These are phyloP conservation scores for Sporothrix schenckii DNA, from an alignment of 2,329 filamentous ascomycete species.

Conservation along the genomic window DNA sequence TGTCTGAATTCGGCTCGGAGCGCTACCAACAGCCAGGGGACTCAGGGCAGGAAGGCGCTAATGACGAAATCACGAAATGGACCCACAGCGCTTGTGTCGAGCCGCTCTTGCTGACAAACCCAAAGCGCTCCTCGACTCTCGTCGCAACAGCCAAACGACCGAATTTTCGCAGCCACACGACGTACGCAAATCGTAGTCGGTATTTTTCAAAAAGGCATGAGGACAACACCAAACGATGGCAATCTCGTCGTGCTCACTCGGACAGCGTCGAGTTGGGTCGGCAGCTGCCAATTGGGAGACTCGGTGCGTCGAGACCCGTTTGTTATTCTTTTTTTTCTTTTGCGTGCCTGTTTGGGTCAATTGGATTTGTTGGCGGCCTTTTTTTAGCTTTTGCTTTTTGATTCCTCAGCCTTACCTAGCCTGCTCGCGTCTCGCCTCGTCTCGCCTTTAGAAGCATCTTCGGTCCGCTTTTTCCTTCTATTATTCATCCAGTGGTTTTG, in stretches of 20 bases:
- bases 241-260: too few relatives aligned
- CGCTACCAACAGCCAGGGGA: neutral
- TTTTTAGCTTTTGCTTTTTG: neutral
- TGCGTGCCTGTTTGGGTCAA: neutral
- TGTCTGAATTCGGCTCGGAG: slow-evolving; percentile 1
- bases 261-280: too few relatives aligned
- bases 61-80: neutral
- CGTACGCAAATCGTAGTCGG: too few relatives aligned
- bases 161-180: too few relatives aligned
- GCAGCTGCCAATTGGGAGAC: too few relatives aligned
- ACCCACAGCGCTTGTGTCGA: neutral
- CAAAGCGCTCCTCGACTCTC: neutral
- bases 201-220: too few relatives aligned
- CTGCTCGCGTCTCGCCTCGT: too few relatives aligned
- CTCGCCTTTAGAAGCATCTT: neutral
- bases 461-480: neutral
- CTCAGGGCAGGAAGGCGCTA: slow-evolving; percentile 6
- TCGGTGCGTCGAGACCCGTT: neutral
- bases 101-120: slow-evolving; percentile 10
- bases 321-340: neutral
- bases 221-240: too few relatives aligned
- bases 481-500: slow-evolving; percentile 5
- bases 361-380: neutral
- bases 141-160: too few relatives aligned
- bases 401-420: neutral